phyloP scores from a whole-genome alignment of 2,329 filamentous ascomycete species.

The Cryoendolithus antarcticus region DNA sequence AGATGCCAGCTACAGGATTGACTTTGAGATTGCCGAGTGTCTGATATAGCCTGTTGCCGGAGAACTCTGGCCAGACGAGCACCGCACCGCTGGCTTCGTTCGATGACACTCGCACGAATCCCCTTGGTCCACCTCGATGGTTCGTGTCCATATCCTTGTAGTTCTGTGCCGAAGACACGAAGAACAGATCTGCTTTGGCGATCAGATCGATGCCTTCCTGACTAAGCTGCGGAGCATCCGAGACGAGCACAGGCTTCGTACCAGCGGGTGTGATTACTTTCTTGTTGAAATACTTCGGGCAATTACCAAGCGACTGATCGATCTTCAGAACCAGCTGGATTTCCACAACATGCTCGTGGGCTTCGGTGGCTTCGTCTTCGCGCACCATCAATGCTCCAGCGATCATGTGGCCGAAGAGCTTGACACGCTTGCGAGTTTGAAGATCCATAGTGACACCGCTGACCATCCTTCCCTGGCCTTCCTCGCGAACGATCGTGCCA shows the following conservation, averaged over 20 bases:
- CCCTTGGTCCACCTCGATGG: conserved; percentile 60
- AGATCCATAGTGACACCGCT: conserved; percentile 53
- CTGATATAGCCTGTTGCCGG: conserved; percentile 74
- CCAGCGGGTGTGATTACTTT: conserved; percentile 48
- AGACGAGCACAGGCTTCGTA: conserved; percentile 42
- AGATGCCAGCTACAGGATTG: conserved; percentile 56
- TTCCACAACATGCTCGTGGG: conserved; percentile 20
- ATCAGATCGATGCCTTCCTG: conserved; percentile 48
- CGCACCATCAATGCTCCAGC: conserved; percentile 43
- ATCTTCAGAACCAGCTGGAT: conserved; percentile 55
- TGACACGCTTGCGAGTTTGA: conserved; percentile 57
- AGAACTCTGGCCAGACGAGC: conserved; percentile 71
- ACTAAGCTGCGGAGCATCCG: conserved; percentile 37
- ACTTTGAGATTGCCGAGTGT: conserved; percentile 63
- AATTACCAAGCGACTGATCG: conserved; percentile 64
- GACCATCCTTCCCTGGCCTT: conserved; percentile 40
- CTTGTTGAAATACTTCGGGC: conserved; percentile 76
- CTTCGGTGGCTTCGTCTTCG: conserved; percentile 19
- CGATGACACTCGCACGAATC: conserved; percentile 58
- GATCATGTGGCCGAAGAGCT: conserved; percentile 58
- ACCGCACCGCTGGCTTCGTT: conserved; percentile 37
- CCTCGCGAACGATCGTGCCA: conserved; percentile 30
- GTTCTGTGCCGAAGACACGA: conserved; percentile 57
- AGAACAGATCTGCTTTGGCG: conserved; percentile 58
- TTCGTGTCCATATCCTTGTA: conserved; percentile 68